Evolutionary conservation across 768 basidiomycete genomes (phyloP), one percentile per base, ranked within the genome.

Genomic region (Naematelia aurantialba): DNA sequence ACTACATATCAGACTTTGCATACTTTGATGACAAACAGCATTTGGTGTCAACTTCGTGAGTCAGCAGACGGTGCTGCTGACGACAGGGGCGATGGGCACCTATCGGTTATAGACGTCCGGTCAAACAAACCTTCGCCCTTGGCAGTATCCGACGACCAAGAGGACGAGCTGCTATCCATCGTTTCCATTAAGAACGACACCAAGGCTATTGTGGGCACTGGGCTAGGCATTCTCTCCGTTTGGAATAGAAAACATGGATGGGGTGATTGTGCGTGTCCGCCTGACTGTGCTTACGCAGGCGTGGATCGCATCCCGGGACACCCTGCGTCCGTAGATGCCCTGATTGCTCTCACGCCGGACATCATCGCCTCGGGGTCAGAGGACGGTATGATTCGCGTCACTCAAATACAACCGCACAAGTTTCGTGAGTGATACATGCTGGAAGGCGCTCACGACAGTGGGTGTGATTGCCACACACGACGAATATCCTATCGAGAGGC

Each of bases 381-480:
- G 4, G 92, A 97, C 73, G 93, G 93, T 0, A 82, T 90, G 69
- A 81, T 97, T 44, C 85, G 92, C 46, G 89, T 89, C 14, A 87
- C 93, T 1, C 84, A 92, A 69, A 80, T 96, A 31, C 81, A 93
- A 58, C 93, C 93, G 1, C 92, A 89, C 55, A 89, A 90, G 72
- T 81, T 97, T 29, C 66, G 77, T 76, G 47, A 63, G 76, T 71
- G 21, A 12, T 25, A 13, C 3, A 17, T 22, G 14, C 21, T 27
- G 30, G 29, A 13, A 21, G 29, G 21, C n/a, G 48, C 55, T 44
- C 24, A 34, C 51, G 56, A 12, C 30, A 78, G 79, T 94, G 45
- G 93, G 93, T 19, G 86, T 93, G 50, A 86, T 97, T 42, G 88
- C 87, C 12, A 89, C 92, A 65, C 93, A 96, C 66, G 90, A 89